Evolutionary conservation across 306 rosid genomes (phyloP).

Genomic region (Cicer judaicum): DNA sequence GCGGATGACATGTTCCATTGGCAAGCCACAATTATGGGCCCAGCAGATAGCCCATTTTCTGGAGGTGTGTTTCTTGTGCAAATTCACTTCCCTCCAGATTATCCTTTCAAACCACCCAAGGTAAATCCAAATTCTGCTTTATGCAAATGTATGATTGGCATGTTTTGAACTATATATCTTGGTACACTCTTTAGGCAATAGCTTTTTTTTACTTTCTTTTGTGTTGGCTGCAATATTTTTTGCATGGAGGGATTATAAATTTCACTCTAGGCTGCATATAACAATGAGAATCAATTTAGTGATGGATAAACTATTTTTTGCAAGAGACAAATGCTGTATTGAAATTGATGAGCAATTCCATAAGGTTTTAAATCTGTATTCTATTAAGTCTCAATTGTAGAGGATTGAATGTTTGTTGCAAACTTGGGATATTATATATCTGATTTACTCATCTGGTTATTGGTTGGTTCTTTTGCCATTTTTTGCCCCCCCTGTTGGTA

Average conservation of each 20-base stretch:
- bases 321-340: neutral
- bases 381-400: neutral
- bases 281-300: neutral
- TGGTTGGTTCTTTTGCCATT: neutral
- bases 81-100: constrained; percentile 62
- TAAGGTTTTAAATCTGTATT: neutral
- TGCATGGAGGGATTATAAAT: neutral
- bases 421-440: neutral
- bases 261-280: neutral
- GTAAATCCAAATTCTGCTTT: constrained; percentile 29
- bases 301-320: constrained; percentile 6
- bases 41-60: constrained; percentile 48
- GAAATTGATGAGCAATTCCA: constrained; percentile 1
- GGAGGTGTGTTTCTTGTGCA: constrained; percentile 57
- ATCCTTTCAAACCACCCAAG: constrained; percentile 69
- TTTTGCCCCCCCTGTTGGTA: neutral
- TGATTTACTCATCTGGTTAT: neutral
- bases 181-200: neutral
- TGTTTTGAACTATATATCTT: constrained; percentile 3
- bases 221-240: neutral
- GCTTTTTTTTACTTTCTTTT: neutral
- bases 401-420: neutral
- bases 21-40: constrained; percentile 54
- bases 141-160: neutral
- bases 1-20: constrained; percentile 45